A percentile compares a stretch with the other conserved stretches of the same genome.
These are phyloP conservation scores for Aspergillus novoparasiticus DNA, from an alignment of 2,329 filamentous ascomycete species.

Conservation along the genomic window DNA sequence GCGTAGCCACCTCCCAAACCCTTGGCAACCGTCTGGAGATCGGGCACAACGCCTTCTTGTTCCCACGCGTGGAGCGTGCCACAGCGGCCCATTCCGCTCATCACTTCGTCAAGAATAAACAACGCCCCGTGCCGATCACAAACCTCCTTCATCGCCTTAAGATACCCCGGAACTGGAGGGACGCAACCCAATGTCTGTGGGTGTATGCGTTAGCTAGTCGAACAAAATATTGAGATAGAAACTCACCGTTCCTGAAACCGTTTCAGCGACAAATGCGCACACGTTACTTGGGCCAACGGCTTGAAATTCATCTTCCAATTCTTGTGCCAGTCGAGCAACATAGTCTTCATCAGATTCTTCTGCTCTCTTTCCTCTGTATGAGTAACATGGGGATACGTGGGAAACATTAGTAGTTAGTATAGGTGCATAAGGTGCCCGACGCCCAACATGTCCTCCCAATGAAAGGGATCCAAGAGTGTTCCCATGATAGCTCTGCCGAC, in stretches of 20 bases:
- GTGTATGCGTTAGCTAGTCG: background rate
- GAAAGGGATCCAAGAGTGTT: slow-evolving; percentile 53
- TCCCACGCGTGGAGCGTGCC: slow-evolving; percentile 61
- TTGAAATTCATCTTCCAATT: slow-evolving; percentile 53
- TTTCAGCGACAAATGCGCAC: slow-evolving; percentile 54
- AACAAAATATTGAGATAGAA: background rate
- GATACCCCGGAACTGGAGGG: slow-evolving; percentile 56
- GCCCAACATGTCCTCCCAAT: slow-evolving; percentile 39
- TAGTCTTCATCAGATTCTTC: slow-evolving; percentile 46
- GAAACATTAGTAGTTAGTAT: slow-evolving; percentile 32
- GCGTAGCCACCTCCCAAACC: slow-evolving; percentile 57
- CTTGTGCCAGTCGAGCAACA: slow-evolving; percentile 42
- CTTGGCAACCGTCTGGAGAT: slow-evolving; percentile 61
- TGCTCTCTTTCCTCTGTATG: slow-evolving; percentile 38
- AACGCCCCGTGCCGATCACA: slow-evolving; percentile 60
- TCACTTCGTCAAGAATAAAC: slow-evolving; percentile 51
- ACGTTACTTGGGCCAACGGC: slow-evolving; percentile 47
- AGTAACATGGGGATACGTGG: slow-evolving; percentile 33
- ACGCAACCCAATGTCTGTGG: slow-evolving; percentile 52
- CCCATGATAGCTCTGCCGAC: slow-evolving; percentile 54
- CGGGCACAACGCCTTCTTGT: slow-evolving; percentile 55
- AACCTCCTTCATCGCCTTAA: slow-evolving; percentile 55
- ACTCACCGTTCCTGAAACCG: slow-evolving; percentile 51
- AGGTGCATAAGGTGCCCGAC: slow-evolving; percentile 37
- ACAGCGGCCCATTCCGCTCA: slow-evolving; percentile 60